phyloP scores from a whole-genome alignment of 1,284 basidiomycete species.

The Butyriboletus appendiculatus region DNA sequence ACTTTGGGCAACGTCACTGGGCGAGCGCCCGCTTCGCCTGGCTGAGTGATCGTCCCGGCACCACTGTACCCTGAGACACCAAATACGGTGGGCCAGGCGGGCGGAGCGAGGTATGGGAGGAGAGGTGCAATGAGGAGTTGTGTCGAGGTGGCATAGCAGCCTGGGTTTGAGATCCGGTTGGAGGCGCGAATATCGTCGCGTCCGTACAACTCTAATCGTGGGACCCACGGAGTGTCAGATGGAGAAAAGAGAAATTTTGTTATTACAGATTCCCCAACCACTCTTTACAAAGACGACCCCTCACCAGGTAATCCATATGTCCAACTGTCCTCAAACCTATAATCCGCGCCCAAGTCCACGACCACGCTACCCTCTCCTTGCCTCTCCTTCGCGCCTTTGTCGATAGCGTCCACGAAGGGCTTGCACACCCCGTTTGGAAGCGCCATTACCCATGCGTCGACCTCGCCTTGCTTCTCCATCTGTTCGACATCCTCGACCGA shows the following conservation, averaged over 20 bases:
- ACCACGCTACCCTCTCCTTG: constrained; percentile 69
- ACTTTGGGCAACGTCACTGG: constrained; percentile 86
- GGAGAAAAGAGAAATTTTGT: constrained; percentile 22
- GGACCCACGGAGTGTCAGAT: neutral
- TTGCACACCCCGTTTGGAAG: constrained; percentile 97
- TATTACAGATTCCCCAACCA: constrained; percentile 19
- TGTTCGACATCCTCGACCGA: constrained; percentile 74
- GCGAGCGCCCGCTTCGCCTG: constrained; percentile 61
- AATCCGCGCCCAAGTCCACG: constrained; percentile 94
- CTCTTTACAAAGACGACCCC: constrained; percentile 38
- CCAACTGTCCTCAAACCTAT: constrained; percentile 94
- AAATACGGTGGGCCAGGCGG: constrained; percentile 84
- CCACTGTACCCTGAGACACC: constrained; percentile 95
- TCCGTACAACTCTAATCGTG: constrained; percentile 80
- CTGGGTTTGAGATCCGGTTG: constrained; percentile 93
- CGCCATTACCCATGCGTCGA: constrained; percentile 98
- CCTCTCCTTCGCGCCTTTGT: constrained; percentile 65
- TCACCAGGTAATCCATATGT: constrained; percentile 99
- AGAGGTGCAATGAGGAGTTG: constrained; percentile 93
- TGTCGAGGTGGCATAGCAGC: constrained; percentile 94
- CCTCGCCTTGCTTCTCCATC: constrained; percentile 86
- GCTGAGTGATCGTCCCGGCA: constrained; percentile 80
- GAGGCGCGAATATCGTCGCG: constrained; percentile 70
- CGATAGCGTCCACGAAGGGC: constrained; percentile 96
- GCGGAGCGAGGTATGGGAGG: constrained; percentile 66